phyloP scores from a whole-genome alignment of 2,329 filamentous ascomycete genomes.

The Trichophyton verrucosum region DNA sequence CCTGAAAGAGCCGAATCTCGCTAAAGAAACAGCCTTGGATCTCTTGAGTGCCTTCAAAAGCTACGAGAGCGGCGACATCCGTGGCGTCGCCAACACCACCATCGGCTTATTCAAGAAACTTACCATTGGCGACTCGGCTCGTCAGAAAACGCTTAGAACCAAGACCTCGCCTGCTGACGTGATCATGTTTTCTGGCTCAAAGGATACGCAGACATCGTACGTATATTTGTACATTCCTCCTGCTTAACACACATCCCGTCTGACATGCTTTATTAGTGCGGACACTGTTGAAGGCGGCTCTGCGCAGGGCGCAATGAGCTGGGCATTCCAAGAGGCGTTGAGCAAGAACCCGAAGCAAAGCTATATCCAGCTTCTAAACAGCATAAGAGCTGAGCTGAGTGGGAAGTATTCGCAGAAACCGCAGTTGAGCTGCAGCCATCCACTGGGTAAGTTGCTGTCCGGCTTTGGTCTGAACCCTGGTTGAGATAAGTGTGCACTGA shows the following conservation, averaged over 20 bases:
- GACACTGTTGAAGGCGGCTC: slow-evolving; percentile 1
- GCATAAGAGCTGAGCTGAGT: neutral
- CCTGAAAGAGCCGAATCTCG: slow-evolving; percentile 6
- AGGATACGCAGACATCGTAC: slow-evolving; percentile 6
- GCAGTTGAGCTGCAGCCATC: slow-evolving; percentile 6
- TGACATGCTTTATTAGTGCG: neutral
- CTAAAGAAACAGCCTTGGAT: slow-evolving; percentile 4
- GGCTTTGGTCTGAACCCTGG: neutral
- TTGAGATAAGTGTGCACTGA: neutral
- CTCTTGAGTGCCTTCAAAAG: slow-evolving; percentile 3
- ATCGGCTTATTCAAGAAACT: slow-evolving; percentile 6
- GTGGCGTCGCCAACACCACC: slow-evolving; percentile 3
- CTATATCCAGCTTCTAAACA: slow-evolving; percentile 5
- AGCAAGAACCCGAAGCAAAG: slow-evolving; percentile 1
- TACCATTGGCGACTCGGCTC: slow-evolving; percentile 1
- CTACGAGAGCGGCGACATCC: slow-evolving; percentile 4
- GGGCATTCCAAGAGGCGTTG: slow-evolving; percentile 1
- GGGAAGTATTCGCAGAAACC: slow-evolving; percentile 5
- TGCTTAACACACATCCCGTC: too few species aligned
- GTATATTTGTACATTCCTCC: neutral
- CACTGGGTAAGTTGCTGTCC: neutral
- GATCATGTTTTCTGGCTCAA: slow-evolving; percentile 6
- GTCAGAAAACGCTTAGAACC: neutral
- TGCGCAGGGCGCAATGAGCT: slow-evolving; percentile 3
- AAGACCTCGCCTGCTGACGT: slow-evolving; percentile 4